These are phyloP conservation scores for Trichoderma sp. DNA, from an alignment of 2,329 filamentous ascomycete species.

Conservation along the genomic window DNA sequence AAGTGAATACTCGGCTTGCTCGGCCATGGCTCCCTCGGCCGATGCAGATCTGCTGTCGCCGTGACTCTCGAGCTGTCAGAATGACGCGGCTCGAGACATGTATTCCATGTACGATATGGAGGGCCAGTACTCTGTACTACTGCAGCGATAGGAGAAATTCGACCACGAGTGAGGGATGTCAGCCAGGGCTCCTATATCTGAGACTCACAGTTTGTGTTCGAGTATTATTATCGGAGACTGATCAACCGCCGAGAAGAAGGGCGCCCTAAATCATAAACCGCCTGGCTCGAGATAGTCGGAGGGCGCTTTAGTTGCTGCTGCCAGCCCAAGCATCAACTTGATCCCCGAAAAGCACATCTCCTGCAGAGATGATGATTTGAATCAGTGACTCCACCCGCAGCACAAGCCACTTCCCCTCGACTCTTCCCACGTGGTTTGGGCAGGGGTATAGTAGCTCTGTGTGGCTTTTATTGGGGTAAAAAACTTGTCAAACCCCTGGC, in stretches of 20 bases:
- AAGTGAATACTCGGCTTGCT: conserved; percentile 1
- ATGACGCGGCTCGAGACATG: conserved; percentile 9
- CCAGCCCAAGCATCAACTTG: too few species aligned
- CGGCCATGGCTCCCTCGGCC: conserved; percentile 5
- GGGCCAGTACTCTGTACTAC: background rate
- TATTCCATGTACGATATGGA: too few species aligned
- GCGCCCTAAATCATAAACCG: background rate
- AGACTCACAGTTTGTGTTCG: too few species aligned
- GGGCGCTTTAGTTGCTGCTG: too few species aligned
- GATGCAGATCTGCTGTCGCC: conserved; percentile 22
- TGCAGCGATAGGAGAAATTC: background rate
- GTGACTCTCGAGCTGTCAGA: conserved; percentile 14
- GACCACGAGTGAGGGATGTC: too few species aligned
- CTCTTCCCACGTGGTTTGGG: conserved; percentile 26
- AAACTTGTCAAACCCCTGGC: conserved; percentile 24
- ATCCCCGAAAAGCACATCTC: conserved; percentile 1
- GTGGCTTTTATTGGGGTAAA: conserved; percentile 1
- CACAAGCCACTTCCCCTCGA: background rate
- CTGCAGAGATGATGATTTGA: background rate
- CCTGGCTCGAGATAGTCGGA: too few species aligned
- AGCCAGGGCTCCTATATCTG: too few species aligned
- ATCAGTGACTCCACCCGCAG: too few species aligned
- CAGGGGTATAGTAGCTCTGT: conserved; percentile 18
- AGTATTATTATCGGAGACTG: background rate
- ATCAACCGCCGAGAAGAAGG: conserved; percentile 12